Evolutionary conservation across 2,329 filamentous ascomycete species (phyloP), one percentile per base, ranked within the genome.

Genomic region (Knoxdaviesia capensis): DNA sequence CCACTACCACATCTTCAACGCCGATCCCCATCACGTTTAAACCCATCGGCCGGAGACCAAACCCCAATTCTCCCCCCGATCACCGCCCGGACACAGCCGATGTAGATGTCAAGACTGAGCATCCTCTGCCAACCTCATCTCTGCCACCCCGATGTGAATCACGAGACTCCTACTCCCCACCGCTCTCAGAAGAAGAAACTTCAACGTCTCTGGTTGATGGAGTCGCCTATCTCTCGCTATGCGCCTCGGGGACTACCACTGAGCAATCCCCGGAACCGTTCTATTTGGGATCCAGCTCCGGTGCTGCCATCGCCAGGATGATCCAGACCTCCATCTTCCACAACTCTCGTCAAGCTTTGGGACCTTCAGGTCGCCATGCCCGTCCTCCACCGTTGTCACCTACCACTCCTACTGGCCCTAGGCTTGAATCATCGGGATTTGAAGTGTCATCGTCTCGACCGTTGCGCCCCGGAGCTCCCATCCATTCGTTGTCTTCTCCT

Each of bases 221-320:
- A 1, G 51, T 53, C 5, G 51, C 51, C 1, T 53, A 53, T 31
- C 7, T 53, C 2, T 52, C 51, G 0, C 40, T 53, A 0, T 50
- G 48, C 40, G 51, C 51, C 1, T 52, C 51, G 1, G 51, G 51
- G 1, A 50, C 47, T 0, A 20, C 20, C 2, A 48, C 48, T 0
- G 51, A 51, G 41, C 49, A 48, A 1, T 44, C 48, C 0, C 50
- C 51, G 3, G 51, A 52, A 38, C 51, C 51, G 0, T 52, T 49
- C 44, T 53, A 53, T 28, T 43, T 53, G 5, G 51, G 51, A 2
- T 53, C 51, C 2, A 52, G 50, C 31, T 53, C 51, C 3, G 51
- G 51, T 1, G 51, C 51, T 1, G 48, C 51, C 3, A 53, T 53
- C 3, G 51, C 51, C 0, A 48, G 51, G 1, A 51, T 53, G 48